These are phyloP conservation scores for Cryptococcus sp. DNA, from an alignment of 1,284 basidiomycete genomes.

Conservation along the genomic window DNA sequence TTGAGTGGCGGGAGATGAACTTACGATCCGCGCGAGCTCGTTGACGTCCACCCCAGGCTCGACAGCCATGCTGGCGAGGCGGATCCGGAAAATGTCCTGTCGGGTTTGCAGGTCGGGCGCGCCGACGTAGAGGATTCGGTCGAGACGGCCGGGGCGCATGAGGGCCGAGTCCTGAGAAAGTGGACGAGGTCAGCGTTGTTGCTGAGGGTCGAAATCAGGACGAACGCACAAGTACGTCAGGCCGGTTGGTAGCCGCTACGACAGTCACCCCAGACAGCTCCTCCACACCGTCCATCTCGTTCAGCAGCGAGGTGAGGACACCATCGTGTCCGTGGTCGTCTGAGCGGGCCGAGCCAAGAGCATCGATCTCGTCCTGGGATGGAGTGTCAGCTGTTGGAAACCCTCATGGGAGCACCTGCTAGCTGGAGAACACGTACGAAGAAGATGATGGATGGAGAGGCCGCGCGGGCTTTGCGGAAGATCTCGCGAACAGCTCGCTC, in stretches of 20 bases:
- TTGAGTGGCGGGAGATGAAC: conserved; percentile 26
- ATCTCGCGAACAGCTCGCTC: conserved; percentile 92
- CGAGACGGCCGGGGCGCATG: conserved; percentile 92
- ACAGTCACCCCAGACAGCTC: conserved; percentile 88
- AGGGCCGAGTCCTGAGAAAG: conserved; percentile 77
- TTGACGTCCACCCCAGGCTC: conserved; percentile 65
- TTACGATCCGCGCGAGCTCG: conserved; percentile 69
- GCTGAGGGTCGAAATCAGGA: background rate
- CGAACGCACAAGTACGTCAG: conserved; percentile 77
- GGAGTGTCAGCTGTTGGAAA: background rate
- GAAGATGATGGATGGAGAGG: conserved; percentile 91
- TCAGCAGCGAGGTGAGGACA: conserved; percentile 87
- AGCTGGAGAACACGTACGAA: conserved; percentile 79
- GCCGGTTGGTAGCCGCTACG: conserved; percentile 93
- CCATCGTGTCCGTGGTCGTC: conserved; percentile 67
- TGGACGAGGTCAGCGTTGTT: conserved; percentile 68
- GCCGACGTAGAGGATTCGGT: conserved; percentile 90
- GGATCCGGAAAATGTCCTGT: conserved; percentile 78
- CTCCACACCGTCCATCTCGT: conserved; percentile 98
- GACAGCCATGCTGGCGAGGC: conserved; percentile 74
- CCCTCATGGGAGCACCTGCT: background rate
- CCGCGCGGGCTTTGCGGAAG: conserved; percentile 90
- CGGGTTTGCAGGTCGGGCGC: conserved; percentile 78
- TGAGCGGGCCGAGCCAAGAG: conserved; percentile 72
- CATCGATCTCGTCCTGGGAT: conserved; percentile 91